A percentile compares a stretch with the other conserved stretches of the same genome.
Evolutionary conservation across 1,284 basidiomycete species (phyloP).

Genomic region (Fomitopsis betulina): DNA sequence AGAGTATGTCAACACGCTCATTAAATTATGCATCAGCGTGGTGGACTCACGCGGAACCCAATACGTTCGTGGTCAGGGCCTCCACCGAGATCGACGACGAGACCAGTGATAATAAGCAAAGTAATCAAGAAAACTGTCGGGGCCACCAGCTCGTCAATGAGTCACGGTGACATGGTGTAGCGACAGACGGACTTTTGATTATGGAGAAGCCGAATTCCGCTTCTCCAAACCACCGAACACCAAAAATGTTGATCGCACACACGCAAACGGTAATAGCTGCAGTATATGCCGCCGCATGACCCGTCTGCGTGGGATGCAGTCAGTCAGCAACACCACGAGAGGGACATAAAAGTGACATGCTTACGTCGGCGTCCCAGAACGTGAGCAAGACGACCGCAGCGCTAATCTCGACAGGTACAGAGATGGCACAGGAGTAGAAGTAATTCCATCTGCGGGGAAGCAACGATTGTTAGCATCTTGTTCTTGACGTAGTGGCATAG

Average conservation of each 20-base stretch:
- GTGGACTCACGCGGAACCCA: slow-evolving; percentile 51
- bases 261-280: slow-evolving; percentile 56
- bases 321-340: background rate
- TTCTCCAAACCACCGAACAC: slow-evolving; percentile 49
- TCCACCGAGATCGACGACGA: slow-evolving; percentile 71
- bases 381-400: slow-evolving; percentile 71
- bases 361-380: slow-evolving; percentile 71
- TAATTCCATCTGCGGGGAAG: slow-evolving; percentile 33
- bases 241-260: slow-evolving; percentile 72
- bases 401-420: slow-evolving; percentile 71
- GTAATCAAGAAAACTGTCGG: slow-evolving; percentile 49
- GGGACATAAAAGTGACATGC: slow-evolving; percentile 13
- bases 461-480: background rate
- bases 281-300: slow-evolving; percentile 59
- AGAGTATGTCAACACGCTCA: background rate
- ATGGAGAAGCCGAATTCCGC: slow-evolving; percentile 63
- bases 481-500: background rate
- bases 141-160: background rate
- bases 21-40: background rate
- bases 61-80: slow-evolving; percentile 53
- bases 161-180: background rate
- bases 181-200: slow-evolving; percentile 46
- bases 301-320: slow-evolving; percentile 27
- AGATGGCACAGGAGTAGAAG: slow-evolving; percentile 52
- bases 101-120: slow-evolving; percentile 57